A percentile compares a stretch with the other conserved stretches of the same genome.
Conservation (phyloP, 345 rosid genomes). For the Syzygium oleosum region DNA sequence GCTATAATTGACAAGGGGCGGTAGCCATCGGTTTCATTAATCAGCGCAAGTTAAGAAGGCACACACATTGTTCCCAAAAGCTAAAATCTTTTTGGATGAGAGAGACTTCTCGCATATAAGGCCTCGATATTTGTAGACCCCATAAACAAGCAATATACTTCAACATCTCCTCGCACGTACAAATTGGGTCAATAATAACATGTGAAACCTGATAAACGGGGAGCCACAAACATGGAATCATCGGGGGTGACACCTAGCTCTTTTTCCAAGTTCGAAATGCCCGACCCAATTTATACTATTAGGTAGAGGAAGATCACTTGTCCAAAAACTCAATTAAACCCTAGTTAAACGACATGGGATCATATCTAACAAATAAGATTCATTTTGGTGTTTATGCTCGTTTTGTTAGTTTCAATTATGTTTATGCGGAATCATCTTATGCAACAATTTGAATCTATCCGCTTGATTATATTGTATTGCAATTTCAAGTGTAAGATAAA, state of each 20-base stretch:
- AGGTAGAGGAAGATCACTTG: background rate
- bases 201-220: background rate
- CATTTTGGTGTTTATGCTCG: background rate
- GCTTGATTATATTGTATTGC: background rate
- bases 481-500: background rate
- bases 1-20: background rate
- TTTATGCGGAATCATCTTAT: background rate
- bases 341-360: background rate
- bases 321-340: background rate
- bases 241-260: background rate
- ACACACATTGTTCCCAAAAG: background rate
- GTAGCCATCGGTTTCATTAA: background rate
- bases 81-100: background rate
- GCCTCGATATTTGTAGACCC: background rate
- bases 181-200: background rate
- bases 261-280: background rate
- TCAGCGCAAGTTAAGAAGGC: background rate
- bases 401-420: background rate
- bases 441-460: background rate
- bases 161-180: background rate
- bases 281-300: background rate
- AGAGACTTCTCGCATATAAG: background rate
- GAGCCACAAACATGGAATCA: background rate
- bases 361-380: background rate
- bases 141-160: background rate